Evolutionary conservation across 176 grass and related monocot species (phyloP), one percentile per base, ranked within the genome.

Genomic region (Ampelocalamus luodianensis): DNA sequence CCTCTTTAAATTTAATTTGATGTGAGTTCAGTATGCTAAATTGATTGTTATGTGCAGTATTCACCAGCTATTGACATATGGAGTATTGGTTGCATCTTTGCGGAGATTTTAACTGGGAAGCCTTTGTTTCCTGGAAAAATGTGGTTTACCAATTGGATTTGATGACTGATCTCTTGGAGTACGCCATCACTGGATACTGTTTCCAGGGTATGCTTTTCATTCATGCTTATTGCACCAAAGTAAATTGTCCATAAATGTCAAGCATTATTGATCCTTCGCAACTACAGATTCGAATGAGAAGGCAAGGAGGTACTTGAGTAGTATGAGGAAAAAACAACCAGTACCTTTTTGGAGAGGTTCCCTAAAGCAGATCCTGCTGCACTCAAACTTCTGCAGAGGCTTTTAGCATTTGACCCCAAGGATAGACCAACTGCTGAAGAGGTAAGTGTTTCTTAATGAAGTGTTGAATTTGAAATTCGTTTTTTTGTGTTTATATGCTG

Each of bases 21-120:
- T 59, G 43, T 69, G 24, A 50, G 60, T 86, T 67, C 26, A 56
- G 55, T 32, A 82, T 82, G 65, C 36, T 89, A 44, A 91, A 74
- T 70, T 58, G 13, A 42, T 87, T 77, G 79, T 90, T 72, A 46
- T 84, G 40, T 94, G 85, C 90, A 97, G 97, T 99, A 99, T 87
- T 95, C 97, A 75, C 88, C 97, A 76, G 97, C 97, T 71, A 99
- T 99, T 85, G 97, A 99, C 63, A 94, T 99, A 81, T 99, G 97
- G 97, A 99, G 97, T 88, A 99, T 99, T 72, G 97, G 97, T 88
- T 99, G 97, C 90, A 99, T 99, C 85, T 99, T 99, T 92, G 93
- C 88, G 38, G 97, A 99, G 76, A 88, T 96, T 68, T 80, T 99
- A 65, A 94, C 93, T 50, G 97, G 97, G 56, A 99, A 96, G 70